A percentile compares a stretch with the other conserved stretches of the same genome.
phyloP scores from a whole-genome alignment of 495 filamentous ascomycete genomes.

The Pseudevernia furfuracea region DNA sequence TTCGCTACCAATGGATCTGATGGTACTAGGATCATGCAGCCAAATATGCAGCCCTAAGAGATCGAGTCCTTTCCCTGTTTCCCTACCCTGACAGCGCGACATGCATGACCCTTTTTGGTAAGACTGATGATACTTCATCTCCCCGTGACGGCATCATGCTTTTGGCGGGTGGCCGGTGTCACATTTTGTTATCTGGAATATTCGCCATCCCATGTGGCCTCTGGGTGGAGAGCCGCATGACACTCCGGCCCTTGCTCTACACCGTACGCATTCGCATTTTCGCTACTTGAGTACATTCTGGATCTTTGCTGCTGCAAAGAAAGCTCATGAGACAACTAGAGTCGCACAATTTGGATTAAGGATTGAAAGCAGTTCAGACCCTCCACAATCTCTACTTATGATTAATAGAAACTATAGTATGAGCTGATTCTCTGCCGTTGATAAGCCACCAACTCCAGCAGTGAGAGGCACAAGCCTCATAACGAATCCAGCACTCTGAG shows the following conservation, averaged over 20 bases:
- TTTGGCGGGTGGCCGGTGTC: constrained; percentile 8
- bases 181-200: not conserved
- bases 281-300: not conserved
- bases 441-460: constrained; percentile 12
- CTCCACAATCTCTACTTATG: too few relatives aligned
- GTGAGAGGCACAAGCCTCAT: constrained; percentile 11
- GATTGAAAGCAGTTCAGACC: not conserved
- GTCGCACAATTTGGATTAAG: not conserved
- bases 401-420: not conserved
- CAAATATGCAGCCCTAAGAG: constrained; percentile 14
- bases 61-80: not conserved
- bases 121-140: constrained; percentile 15
- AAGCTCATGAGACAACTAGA: not conserved
- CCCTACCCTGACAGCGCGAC: constrained; percentile 9
- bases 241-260: constrained; percentile 8
- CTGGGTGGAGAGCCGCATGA: constrained; percentile 6
- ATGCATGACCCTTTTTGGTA: constrained; percentile 6
- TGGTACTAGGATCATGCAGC: constrained; percentile 18
- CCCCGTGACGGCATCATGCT: constrained; percentile 16
- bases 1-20: constrained; percentile 15
- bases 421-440: constrained; percentile 9
- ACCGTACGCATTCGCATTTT: not conserved
- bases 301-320: not conserved
- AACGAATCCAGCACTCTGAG: constrained; percentile 5
- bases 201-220: constrained; percentile 12